Evolutionary conservation across 495 filamentous ascomycete genomes (phyloP).

Genomic region (Penicillium herquei): DNA sequence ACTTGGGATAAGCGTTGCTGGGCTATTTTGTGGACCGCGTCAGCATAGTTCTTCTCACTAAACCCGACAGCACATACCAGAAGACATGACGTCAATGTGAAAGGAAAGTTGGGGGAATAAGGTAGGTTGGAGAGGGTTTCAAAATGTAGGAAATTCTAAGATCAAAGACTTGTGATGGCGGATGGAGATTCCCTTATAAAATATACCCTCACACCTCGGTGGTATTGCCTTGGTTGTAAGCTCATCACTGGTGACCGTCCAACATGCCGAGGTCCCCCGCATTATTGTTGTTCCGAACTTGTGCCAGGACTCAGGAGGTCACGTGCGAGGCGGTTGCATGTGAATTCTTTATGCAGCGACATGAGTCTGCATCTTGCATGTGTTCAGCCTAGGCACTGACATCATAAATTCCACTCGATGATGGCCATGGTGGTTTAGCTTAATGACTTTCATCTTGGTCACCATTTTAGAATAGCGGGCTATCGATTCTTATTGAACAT

Average conservation of each 20-base stretch:
- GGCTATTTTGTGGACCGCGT: constrained; percentile 31
- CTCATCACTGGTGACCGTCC: constrained; percentile 17
- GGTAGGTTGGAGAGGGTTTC: constrained; percentile 9
- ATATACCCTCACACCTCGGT: constrained; percentile 24
- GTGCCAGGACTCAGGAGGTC: background rate
- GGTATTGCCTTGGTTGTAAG: constrained; percentile 33
- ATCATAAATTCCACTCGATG: no score
- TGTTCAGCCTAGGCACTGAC: no score
- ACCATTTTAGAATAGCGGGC: no score
- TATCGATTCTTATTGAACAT: no score
- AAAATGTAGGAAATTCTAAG: constrained; percentile 4
- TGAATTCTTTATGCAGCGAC: background rate
- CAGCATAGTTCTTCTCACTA: background rate
- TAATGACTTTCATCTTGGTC: no score
- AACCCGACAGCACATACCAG: constrained; percentile 26
- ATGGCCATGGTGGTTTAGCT: no score
- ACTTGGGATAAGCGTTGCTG: constrained; percentile 64
- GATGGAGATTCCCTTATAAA: constrained; percentile 26
- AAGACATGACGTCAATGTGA: constrained; percentile 43
- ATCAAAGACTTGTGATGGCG: constrained; percentile 1
- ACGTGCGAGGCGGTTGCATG: background rate
- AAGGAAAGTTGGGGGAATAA: constrained; percentile 9
- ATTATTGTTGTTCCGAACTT: constrained; percentile 35
- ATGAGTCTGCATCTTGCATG: background rate
- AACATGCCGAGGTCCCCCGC: constrained; percentile 41